Conservation (phyloP, 2,329 filamentous ascomycete genomes). For the Lasiodiplodia hormozganensis region DNA sequence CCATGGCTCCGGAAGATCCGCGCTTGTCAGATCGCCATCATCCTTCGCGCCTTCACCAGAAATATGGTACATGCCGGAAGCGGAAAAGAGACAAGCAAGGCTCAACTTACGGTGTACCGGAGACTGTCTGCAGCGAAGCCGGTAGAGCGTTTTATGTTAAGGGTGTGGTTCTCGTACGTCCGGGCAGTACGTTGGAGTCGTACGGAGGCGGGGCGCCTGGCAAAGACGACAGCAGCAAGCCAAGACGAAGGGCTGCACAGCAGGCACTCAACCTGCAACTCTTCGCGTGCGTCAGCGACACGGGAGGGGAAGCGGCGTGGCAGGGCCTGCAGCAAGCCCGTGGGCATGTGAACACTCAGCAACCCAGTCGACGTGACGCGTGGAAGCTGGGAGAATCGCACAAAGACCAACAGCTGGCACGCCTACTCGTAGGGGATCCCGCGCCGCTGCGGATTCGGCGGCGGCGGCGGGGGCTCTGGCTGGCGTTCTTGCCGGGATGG, state of each 20-base stretch:
- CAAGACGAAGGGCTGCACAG: background rate
- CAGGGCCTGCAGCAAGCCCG: background rate
- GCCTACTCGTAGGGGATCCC: background rate
- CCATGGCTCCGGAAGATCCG: constrained; percentile 21
- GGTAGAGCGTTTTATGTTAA: constrained; percentile 8
- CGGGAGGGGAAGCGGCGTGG: background rate
- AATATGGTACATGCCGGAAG: background rate
- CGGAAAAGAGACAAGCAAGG: background rate
- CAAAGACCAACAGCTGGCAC: background rate
- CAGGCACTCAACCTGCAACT: constrained; percentile 1
- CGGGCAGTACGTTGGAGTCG: constrained; percentile 13
- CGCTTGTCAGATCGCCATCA: background rate
- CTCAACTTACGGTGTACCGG: constrained; percentile 4
- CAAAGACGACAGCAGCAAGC: constrained; percentile 4
- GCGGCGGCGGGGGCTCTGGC: constrained; percentile 14
- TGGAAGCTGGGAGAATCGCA: constrained; percentile 17
- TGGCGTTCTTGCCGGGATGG: constrained; percentile 20
- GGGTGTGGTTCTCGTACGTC: background rate
- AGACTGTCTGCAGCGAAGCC: background rate
- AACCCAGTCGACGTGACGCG: background rate
- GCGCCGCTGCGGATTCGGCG: background rate
- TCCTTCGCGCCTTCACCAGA: background rate
- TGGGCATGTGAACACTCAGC: constrained; percentile 6
- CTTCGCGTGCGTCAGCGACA: constrained; percentile 14
- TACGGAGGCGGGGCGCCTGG: constrained; percentile 20